These are phyloP conservation scores for Hypoxylon intermedium DNA, from an alignment of 495 filamentous ascomycete species.

Conservation along the genomic window DNA sequence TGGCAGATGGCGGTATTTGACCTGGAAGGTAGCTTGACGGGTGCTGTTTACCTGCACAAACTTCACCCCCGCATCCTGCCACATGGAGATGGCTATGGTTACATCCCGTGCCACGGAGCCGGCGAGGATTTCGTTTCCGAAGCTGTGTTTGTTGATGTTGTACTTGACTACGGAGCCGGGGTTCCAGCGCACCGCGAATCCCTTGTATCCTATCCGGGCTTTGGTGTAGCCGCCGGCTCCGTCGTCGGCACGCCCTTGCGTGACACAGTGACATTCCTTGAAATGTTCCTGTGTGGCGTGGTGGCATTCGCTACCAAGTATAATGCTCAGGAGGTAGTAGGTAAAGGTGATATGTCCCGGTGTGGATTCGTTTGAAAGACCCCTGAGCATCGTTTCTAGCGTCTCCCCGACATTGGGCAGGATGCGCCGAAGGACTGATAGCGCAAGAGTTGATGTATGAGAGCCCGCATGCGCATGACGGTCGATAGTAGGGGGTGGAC, in stretches of 20 bases:
- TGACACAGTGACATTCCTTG: not conserved
- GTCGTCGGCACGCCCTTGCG: not conserved
- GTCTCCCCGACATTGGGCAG: not conserved
- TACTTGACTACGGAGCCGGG: not conserved
- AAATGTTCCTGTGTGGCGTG: too few species aligned
- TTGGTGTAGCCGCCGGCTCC: not conserved
- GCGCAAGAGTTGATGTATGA: not conserved
- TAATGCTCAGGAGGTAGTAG: too few species aligned
- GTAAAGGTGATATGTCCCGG: too few species aligned
- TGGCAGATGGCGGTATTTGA: not conserved
- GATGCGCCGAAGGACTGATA: not conserved
- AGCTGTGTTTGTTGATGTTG: not conserved
- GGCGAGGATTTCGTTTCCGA: not conserved
- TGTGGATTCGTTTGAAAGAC: too few species aligned
- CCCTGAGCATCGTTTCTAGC: not conserved
- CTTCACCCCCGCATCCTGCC: not conserved
- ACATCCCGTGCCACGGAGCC: not conserved
- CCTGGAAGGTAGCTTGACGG: not conserved
- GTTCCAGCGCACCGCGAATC: not conserved
- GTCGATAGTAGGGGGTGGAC: too few species aligned
- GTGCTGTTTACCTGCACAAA: not conserved
- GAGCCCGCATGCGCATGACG: too few species aligned
- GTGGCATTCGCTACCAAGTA: too few species aligned
- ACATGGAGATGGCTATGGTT: not conserved
- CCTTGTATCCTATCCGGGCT: not conserved